Evolutionary conservation across 495 filamentous ascomycete species (phyloP), one percentile per base, ranked within the genome.

Genomic region (Penicillium antarcticum): DNA sequence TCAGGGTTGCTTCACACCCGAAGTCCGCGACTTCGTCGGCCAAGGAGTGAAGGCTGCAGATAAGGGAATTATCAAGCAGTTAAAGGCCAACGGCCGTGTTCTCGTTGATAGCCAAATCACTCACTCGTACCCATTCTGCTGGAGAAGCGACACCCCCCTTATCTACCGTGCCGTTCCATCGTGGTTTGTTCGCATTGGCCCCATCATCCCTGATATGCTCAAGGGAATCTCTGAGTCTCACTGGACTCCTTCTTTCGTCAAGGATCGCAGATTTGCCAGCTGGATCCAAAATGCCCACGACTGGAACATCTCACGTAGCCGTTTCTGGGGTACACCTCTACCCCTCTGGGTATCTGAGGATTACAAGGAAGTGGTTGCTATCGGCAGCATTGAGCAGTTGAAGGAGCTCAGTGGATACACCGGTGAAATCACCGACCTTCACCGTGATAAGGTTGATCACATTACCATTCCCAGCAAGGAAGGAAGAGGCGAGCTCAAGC

Each of bases 311-410:
- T 95, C 91, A 39, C 80, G 94, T 35, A 97, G 96, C 68, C 82
- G 94, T 45, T 98, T 96, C 69, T 98, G 94, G 94, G 94, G 94
- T 52, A 97, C 94, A 1, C 94, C 94, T 0, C 81, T 98, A 24
- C 94, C 94, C 1, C 61, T 97, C 35, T 98, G 94, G 94, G 85
- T 88, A 2, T 95, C 86, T 68, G 88, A 94, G 34, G 92, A 97
- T 65, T 71, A 83, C 58, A 84, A 89, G 55, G 94, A 98, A 68
- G 73, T 87, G 47, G 83, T 98, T 32, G 95, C 92, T 64, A 73
- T 97, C 42, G 90, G 92, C 37, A 95, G 90, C 60, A 79, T 92
- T 9, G 81, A 82, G 19, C 92, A 98, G 67, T 81, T 98, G 45
- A 92, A 89, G 73, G 72, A 89, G 58, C 71, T 97, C 19, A 94